Conservation (phyloP, 352 stramenopile genomes). For the Plasmopara viticola region DNA sequence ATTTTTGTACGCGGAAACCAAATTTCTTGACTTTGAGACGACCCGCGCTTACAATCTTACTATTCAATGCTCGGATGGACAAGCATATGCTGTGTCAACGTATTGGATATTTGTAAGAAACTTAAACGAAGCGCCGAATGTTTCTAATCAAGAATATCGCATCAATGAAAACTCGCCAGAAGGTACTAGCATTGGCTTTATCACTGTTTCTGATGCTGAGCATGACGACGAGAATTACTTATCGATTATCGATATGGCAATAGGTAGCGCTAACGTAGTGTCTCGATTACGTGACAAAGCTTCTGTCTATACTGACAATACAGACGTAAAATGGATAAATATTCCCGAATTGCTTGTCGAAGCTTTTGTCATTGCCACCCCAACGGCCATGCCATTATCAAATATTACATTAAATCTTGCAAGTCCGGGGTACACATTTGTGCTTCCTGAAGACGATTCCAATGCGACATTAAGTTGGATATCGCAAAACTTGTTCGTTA, state of each 20-base stretch:
- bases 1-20: conserved; percentile 32
- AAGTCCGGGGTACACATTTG: conserved; percentile 13
- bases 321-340: conserved; percentile 14
- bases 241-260: conserved; percentile 3
- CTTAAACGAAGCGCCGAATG: conserved; percentile 40
- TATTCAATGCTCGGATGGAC: conserved; percentile 36
- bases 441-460: conserved; percentile 13
- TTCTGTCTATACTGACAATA: conserved; percentile 13
- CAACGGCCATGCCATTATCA: conserved; percentile 3
- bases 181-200: conserved; percentile 9
- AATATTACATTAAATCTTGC: conserved; percentile 13
- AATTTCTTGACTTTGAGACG: conserved; percentile 42
- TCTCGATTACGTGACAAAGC: conserved; percentile 8
- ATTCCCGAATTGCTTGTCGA: conserved; percentile 7
- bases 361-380: conserved; percentile 14
- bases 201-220: conserved; percentile 15
- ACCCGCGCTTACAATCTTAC: conserved; percentile 22
- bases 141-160: conserved; percentile 22
- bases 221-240: conserved; percentile 17
- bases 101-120: conserved; percentile 33
- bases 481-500: conserved; percentile 9
- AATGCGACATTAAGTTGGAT: conserved; percentile 12
- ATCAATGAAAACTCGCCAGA: conserved; percentile 29
- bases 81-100: conserved; percentile 4
- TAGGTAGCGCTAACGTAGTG: not conserved